Conservation (phyloP, 1,284 basidiomycete genomes). For the Meripilus lineatus region DNA sequence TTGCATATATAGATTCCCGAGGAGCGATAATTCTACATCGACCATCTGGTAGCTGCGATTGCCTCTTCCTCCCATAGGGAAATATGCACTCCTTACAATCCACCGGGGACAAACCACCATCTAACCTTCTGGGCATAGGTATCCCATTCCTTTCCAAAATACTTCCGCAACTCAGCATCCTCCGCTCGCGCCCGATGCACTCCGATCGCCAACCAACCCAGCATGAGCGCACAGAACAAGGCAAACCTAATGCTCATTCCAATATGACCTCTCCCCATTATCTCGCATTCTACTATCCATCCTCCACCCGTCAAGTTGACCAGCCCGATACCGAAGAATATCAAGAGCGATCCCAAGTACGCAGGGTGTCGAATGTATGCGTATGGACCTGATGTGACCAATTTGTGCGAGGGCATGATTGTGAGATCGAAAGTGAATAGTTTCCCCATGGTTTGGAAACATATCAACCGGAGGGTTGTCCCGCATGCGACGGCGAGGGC, state of each 20-base stretch:
- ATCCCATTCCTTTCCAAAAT: slow-evolving; percentile 49
- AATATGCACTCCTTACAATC: too few relatives aligned
- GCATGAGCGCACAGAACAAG: slow-evolving; percentile 47
- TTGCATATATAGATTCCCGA: too few relatives aligned
- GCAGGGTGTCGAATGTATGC: slow-evolving; percentile 38
- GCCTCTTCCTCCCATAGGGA: too few relatives aligned
- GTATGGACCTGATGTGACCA: slow-evolving; percentile 53
- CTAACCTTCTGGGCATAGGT: slow-evolving; percentile 43
- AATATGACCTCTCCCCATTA: slow-evolving; percentile 23
- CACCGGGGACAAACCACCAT: slow-evolving; percentile 56
- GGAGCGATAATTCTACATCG: too few relatives aligned
- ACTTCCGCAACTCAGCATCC: slow-evolving; percentile 45
- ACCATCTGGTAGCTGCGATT: too few relatives aligned
- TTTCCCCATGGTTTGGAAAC: slow-evolving; percentile 40
- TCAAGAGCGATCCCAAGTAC: slow-evolving; percentile 24
- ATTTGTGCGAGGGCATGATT: slow-evolving; percentile 47
- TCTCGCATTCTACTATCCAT: slow-evolving; percentile 48
- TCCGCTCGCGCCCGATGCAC: slow-evolving; percentile 47
- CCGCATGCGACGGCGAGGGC: slow-evolving; percentile 43
- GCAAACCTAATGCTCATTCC: slow-evolving; percentile 24
- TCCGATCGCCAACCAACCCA: slow-evolving; percentile 46
- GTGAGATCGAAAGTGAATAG: slow-evolving; percentile 64
- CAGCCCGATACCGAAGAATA: slow-evolving; percentile 46
- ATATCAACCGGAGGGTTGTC: slow-evolving; percentile 32
- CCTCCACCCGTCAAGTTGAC: slow-evolving; percentile 49